Base-by-base conservation (phyloP, 2,329 filamentous ascomycete species). In the Colletotrichum siamense region DNA sequence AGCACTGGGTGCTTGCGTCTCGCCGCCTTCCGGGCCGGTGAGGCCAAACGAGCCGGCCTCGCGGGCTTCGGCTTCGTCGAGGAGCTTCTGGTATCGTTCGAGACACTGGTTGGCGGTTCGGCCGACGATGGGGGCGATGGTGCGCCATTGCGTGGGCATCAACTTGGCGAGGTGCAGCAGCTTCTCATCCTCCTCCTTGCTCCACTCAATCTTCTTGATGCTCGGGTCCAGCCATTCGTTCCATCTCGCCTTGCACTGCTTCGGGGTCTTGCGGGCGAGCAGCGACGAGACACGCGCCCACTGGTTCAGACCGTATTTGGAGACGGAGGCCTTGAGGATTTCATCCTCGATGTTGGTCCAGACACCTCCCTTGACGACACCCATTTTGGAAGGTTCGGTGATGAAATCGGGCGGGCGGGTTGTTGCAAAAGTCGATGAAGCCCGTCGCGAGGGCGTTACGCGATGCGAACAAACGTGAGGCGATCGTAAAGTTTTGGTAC, bases 221-320 rank as follows among this genome's bases (percentile, higher is more conserved):
- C 95, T 95, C 24, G 97, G 97, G 83, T 99, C 97, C 79, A 99
- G 92, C 96, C 97, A 99, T 91, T 99, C 96, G 84, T 94, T 93
- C 97, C 97, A 99, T 88, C 97, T 92, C 77, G 97, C 96, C 88
- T 99, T 99, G 92, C 97, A 99, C 88, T 99, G 97, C 88, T 99
- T 99, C 68, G 97, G 94, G 36, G 97, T 99, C 87, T 99, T 99
- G 82, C 98, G 95, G 84, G 96, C 96, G 79, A 99, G 93, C 79
- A 99, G 92, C 75, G 97, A 99, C 72, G 97, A 98, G 79, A 99
- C 97, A 86, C 97, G 96, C 83, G 97, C 96, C 97, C 97, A 99
- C 87, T 99, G 97, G 83, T 98, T 97, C 77, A 98, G 91, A 66
- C 96, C 96, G 89, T 98, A 98, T 85, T 98, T 98, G 80, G 95